Evolutionary conservation across 352 stramenopile genomes (phyloP).

Genomic region (Globisporangium nunn): DNA sequence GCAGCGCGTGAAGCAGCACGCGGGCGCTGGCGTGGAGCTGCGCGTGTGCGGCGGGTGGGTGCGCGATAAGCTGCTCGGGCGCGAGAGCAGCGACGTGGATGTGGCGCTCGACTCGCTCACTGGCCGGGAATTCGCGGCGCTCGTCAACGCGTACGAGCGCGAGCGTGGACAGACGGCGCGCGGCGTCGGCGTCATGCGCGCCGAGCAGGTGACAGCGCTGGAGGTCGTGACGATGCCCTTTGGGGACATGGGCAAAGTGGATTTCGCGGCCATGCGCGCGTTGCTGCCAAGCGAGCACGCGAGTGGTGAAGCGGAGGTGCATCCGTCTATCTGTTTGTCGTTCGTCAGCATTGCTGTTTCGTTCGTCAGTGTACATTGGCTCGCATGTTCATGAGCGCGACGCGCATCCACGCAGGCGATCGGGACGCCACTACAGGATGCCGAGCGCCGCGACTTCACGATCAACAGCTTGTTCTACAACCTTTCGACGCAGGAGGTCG

Average conservation of each 20-base stretch:
- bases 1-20: conserved; percentile 45
- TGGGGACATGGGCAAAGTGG: conserved; percentile 88
- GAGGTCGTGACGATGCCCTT: conserved; percentile 97
- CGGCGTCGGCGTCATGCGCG: conserved; percentile 68
- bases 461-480: conserved; percentile 86
- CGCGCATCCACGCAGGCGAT: conserved; percentile 21
- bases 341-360: no score
- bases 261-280: conserved; percentile 97
- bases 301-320: background rate
- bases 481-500: conserved; percentile 95
- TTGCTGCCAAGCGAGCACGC: background rate
- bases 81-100: conserved; percentile 93
- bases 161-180: conserved; percentile 39
- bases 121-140: conserved; percentile 89
- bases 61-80: conserved; percentile 94
- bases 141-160: conserved; percentile 59
- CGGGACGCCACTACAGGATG: conserved; percentile 84
- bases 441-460: conserved; percentile 94
- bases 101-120: conserved; percentile 96
- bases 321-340: background rate
- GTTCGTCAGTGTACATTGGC: no score
- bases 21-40: conserved; percentile 56
- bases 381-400: background rate
- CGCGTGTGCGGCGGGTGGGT: conserved; percentile 98
- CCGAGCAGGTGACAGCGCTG: conserved; percentile 97